Percentiles rank a stretch among this genome's conserved stretches.
phyloP scores from a whole-genome alignment of 2,329 filamentous ascomycete genomes.

The Pseudogymnoascus sp. region DNA sequence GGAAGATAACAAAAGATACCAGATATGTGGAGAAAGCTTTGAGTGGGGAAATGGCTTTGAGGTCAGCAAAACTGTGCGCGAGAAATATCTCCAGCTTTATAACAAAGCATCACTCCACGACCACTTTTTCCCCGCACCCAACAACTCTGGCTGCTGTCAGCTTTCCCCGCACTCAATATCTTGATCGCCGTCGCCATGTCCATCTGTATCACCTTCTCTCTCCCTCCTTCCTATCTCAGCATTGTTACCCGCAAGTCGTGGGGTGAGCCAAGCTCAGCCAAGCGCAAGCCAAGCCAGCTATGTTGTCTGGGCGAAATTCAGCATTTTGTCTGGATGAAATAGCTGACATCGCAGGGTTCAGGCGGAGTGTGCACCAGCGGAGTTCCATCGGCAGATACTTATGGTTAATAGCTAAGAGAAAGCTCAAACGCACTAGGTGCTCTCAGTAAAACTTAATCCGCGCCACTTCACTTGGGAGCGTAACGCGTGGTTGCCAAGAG shows the following conservation, averaged over 20 bases:
- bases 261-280: neutral
- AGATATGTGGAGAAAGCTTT: neutral
- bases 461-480: neutral
- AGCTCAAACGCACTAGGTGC: neutral
- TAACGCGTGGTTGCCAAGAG: neutral
- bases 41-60: neutral
- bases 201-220: neutral
- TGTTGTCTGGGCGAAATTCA: neutral
- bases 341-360: neutral
- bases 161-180: neutral
- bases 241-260: neutral
- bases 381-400: neutral
- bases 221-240: neutral
- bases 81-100: neutral
- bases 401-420: neutral
- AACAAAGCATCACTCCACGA: neutral
- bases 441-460: neutral
- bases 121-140: neutral
- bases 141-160: neutral
- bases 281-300: neutral
- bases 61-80: neutral
- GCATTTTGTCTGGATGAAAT: neutral
- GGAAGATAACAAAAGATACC: neutral
- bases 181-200: neutral
- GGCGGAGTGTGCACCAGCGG: neutral